Evolutionary conservation across 208 protist genomes (phyloP), one percentile per base, ranked within the genome.

Genomic region (Herpetomonas samuelpessoai): DNA sequence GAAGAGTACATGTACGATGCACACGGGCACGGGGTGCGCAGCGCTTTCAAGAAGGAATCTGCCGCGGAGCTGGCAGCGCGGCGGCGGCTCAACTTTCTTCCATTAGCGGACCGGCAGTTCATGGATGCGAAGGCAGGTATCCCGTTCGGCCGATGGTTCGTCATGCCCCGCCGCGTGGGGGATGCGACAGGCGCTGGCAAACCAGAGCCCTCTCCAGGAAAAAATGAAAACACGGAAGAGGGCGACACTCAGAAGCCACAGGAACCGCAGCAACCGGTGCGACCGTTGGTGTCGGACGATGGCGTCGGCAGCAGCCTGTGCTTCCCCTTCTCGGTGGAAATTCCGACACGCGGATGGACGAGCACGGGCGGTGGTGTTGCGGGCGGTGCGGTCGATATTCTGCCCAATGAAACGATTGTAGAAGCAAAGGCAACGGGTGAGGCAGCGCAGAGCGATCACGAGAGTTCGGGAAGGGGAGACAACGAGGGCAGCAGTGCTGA

Each of bases 341-440:
- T 95, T 9, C 86, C 89, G 19, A 79, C 76, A 51, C 89, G 88
- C 44, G 86, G 86, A 12, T 92, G 85, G 86, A 39, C 46, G 27
- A 55, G 30, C 16, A 30, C 68, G 22, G 48, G 46, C 26, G 48
- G 18, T 1, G 59, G 75, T 2, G 19, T 47, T 7, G 58, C 60
- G 59, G 44, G n/a, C 14, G 3, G 49, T 10, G 54, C 47, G 2
- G 25, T 48, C 44, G 16, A 46, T 6, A 59, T 26, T 7, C 24
- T 31, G n/a, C 19, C 28, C 3, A 59, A 25, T 26, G 31, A 59
- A 29, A 7, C 22, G 49, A 28, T 3, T 24, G 21, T 35, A 2
- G 26, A 10, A 21, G 50, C 18, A 47, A 19, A 47, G 44, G 18
- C n/a, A 35, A 21, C 38, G 21, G 50, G 18, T 30, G 28, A 19